These are phyloP conservation scores for Osmanthus fragrans DNA, from an alignment of 257 asterid genomes.

Conservation along the genomic window DNA sequence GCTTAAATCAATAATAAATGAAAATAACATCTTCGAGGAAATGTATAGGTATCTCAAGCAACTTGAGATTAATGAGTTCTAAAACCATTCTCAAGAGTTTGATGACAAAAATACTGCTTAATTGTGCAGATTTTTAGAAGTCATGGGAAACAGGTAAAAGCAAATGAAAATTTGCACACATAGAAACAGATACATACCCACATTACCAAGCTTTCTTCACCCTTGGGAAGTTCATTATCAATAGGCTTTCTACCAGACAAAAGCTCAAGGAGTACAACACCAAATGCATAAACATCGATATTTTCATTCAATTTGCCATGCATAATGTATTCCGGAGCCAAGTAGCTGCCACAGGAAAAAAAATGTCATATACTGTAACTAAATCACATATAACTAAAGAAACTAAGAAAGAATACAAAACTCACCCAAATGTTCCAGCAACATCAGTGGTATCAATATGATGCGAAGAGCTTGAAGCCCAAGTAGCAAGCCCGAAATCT, in stretches of 20 bases:
- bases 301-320: slow-evolving; percentile 75
- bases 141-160: too few species aligned
- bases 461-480: slow-evolving; percentile 63
- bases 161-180: not conserved
- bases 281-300: slow-evolving; percentile 88
- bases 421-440: slow-evolving; percentile 96
- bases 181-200: slow-evolving; percentile 62
- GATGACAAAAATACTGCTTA: too few species aligned
- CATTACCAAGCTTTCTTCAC: slow-evolving; percentile 77
- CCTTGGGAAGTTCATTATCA: slow-evolving; percentile 58
- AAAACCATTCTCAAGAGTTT: too few species aligned
- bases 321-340: slow-evolving; percentile 92
- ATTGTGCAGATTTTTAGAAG: too few species aligned
- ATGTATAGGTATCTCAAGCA: too few species aligned
- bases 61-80: too few species aligned
- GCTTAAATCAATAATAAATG: not conserved
- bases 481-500: slow-evolving; percentile 89
- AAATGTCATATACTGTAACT: not conserved
- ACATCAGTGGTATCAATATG: slow-evolving; percentile 59
- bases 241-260: slow-evolving; percentile 87
- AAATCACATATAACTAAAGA: slow-evolving; percentile 16
- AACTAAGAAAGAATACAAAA: not conserved
- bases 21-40: not conserved
- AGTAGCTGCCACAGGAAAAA: slow-evolving; percentile 52
- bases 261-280: slow-evolving; percentile 93